These are phyloP conservation scores for Naematelia encephala DNA, from an alignment of 768 basidiomycete genomes.

Conservation along the genomic window DNA sequence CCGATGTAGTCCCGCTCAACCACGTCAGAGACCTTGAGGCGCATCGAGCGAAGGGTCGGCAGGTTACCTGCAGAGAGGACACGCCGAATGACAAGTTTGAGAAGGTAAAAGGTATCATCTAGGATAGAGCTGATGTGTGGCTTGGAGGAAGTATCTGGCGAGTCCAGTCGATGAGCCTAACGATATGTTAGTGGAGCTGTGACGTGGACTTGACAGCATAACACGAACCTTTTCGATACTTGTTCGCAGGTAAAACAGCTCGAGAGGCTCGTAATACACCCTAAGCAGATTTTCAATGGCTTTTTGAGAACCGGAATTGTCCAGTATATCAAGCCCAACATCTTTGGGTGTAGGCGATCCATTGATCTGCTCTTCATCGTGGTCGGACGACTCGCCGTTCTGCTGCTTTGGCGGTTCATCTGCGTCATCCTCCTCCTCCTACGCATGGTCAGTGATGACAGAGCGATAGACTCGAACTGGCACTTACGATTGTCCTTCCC, in stretches of 20 bases:
- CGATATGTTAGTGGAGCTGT: not conserved
- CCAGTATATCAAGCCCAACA: slow-evolving; percentile 28
- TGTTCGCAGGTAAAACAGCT: slow-evolving; percentile 83
- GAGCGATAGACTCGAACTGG: not conserved
- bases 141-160: slow-evolving; percentile 62
- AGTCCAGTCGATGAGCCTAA: slow-evolving; percentile 84
- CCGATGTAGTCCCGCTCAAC: slow-evolving; percentile 80
- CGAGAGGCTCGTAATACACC: slow-evolving; percentile 80
- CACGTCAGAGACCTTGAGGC: slow-evolving; percentile 65
- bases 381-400: not conserved
- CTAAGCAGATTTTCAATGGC: slow-evolving; percentile 66
- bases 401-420: not conserved
- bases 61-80: slow-evolving; percentile 73
- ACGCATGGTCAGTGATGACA: slow-evolving; percentile 2
- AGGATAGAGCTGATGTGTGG: slow-evolving; percentile 55
- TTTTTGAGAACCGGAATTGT: slow-evolving; percentile 48
- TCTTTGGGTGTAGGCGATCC: not conserved
- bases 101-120: slow-evolving; percentile 93
- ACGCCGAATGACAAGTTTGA: slow-evolving; percentile 77
- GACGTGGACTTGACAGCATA: not conserved
- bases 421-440: slow-evolving; percentile 1
- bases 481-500: slow-evolving; percentile 64
- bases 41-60: slow-evolving; percentile 59
- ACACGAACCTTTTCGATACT: slow-evolving; percentile 78
- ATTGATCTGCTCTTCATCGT: slow-evolving; percentile 3